phyloP scores from a whole-genome alignment of 768 basidiomycete genomes.

The Panellus pusillus region DNA sequence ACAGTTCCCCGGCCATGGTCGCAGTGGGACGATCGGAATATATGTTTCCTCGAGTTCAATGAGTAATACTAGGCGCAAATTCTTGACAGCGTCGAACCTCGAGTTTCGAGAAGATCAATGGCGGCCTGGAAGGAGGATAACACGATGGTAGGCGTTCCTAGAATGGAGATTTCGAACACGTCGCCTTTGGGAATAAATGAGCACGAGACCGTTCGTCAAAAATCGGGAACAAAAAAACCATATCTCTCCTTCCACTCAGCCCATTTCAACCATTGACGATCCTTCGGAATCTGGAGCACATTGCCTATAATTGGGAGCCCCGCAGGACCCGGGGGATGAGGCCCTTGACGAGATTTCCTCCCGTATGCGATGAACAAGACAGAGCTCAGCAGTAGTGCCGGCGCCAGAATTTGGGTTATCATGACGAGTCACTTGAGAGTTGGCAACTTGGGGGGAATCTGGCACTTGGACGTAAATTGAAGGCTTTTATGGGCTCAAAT shows the following conservation, averaged over 20 bases:
- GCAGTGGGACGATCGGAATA: constrained; percentile 34
- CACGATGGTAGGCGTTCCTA: constrained; percentile 28
- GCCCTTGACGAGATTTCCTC: neutral
- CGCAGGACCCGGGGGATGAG: constrained; percentile 18
- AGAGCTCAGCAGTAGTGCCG: too few relatives aligned
- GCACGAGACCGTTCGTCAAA: neutral
- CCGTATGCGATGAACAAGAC: neutral
- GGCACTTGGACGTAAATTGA: too few relatives aligned
- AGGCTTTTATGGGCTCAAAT: too few relatives aligned
- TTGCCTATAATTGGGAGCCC: constrained; percentile 23
- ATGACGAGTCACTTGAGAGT: too few relatives aligned
- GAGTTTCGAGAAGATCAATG: constrained; percentile 28
- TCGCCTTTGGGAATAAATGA: constrained; percentile 21
- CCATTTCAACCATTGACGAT: constrained; percentile 24
- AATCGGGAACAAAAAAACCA: constrained; percentile 9
- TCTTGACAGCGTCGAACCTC: constrained; percentile 15
- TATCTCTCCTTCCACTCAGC: constrained; percentile 23
- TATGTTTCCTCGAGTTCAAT: constrained; percentile 24
- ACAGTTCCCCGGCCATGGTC: constrained; percentile 35
- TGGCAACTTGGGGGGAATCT: too few relatives aligned
- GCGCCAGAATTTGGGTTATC: too few relatives aligned
- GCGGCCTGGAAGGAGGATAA: constrained; percentile 28
- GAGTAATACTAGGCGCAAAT: neutral
- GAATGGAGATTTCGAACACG: constrained; percentile 25
- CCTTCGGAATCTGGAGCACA: constrained; percentile 22